A percentile compares a stretch with the other conserved stretches of the same genome.
phyloP scores from a whole-genome alignment of 176 grass and related monocot genomes.

The Paspalum notatum region DNA sequence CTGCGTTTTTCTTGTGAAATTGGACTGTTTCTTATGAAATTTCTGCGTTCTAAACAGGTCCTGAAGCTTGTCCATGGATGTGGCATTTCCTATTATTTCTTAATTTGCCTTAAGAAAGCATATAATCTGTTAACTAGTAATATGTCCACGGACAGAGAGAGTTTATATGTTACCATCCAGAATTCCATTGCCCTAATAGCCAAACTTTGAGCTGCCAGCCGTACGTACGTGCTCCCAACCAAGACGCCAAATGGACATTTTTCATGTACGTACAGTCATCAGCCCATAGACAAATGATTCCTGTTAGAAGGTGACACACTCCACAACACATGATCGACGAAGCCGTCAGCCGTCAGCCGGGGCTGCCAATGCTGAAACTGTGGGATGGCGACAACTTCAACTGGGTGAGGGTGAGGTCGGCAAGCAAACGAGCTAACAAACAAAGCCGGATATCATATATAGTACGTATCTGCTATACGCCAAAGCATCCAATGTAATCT shows the following conservation, averaged over 20 bases:
- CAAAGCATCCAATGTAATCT: background rate
- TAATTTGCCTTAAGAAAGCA: too few species aligned
- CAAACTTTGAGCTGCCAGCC: background rate
- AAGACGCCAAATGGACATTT: constrained; percentile 11
- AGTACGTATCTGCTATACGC: too few species aligned
- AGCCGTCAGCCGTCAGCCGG: background rate
- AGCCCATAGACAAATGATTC: background rate
- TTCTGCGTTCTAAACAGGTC: too few species aligned
- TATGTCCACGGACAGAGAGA: too few species aligned
- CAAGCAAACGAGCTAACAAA: constrained; percentile 44
- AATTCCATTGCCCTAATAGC: background rate
- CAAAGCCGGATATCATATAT: constrained; percentile 18
- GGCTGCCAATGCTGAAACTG: background rate
- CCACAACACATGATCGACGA: constrained; percentile 22
- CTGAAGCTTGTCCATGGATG: too few species aligned
- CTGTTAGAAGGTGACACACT: constrained; percentile 31
- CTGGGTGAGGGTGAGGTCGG: constrained; percentile 38
- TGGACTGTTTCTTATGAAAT: too few species aligned
- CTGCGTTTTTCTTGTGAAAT: too few species aligned
- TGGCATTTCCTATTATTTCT: too few species aligned
- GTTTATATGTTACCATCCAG: too few species aligned
- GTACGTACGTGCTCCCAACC: background rate
- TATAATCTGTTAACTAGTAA: too few species aligned
- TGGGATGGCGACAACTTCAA: background rate
- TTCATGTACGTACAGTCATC: background rate